These are phyloP conservation scores for Microstegium vimineum DNA, from an alignment of 176 grass and related monocot species.

Conservation along the genomic window DNA sequence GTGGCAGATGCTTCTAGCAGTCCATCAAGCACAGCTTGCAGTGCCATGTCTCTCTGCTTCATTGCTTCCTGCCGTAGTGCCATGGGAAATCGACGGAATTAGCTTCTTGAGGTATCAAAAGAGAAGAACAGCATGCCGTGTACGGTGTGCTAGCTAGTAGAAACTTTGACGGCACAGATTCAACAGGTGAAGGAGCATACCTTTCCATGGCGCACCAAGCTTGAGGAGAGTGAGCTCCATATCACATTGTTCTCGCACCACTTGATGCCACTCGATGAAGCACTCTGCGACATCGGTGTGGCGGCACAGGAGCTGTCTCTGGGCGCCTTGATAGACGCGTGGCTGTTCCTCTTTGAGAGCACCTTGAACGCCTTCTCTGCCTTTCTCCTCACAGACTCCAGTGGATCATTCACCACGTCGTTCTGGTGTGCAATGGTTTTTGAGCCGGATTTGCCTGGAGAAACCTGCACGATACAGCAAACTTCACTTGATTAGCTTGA, in stretches of 20 bases:
- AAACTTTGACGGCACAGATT: not conserved
- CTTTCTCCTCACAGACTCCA: slow-evolving; percentile 45
- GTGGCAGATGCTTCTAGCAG: slow-evolving; percentile 71
- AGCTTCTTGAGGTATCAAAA: not conserved
- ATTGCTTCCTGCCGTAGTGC: slow-evolving; percentile 55
- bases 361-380: slow-evolving; percentile 69
- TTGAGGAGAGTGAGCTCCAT: slow-evolving; percentile 60
- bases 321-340: slow-evolving; percentile 22
- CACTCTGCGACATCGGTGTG: not conserved
- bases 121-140: not conserved
- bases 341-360: slow-evolving; percentile 43
- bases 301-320: slow-evolving; percentile 35
- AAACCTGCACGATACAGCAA: slow-evolving; percentile 40
- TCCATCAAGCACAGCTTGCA: slow-evolving; percentile 73
- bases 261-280: slow-evolving; percentile 33
- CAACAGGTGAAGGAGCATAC: slow-evolving; percentile 5
- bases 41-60: slow-evolving; percentile 67
- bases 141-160: not conserved
- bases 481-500: not conserved
- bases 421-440: not conserved
- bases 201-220: slow-evolving; percentile 60
- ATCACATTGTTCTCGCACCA: slow-evolving; percentile 51
- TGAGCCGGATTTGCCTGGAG: slow-evolving; percentile 44
- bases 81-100: not conserved
- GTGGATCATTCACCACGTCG: slow-evolving; percentile 28